Evolutionary conservation across 495 filamentous ascomycete genomes (phyloP).

Genomic region (Pyrenula aspistea): DNA sequence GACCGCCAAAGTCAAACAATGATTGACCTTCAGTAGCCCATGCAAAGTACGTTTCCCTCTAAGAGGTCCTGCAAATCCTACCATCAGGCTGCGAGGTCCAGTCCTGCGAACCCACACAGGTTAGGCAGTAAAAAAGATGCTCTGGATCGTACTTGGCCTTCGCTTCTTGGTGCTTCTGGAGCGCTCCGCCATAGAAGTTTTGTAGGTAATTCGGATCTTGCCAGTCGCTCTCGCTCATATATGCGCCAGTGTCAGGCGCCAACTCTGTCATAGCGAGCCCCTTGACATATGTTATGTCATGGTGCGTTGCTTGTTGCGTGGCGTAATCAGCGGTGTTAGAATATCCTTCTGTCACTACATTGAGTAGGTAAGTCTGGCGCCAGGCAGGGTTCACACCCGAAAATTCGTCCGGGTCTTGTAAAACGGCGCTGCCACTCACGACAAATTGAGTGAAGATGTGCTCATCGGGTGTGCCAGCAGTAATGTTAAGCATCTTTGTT

Average conservation of each 20-base stretch:
- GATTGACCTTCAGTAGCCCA: neutral
- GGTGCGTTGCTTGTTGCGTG: constrained; percentile 23
- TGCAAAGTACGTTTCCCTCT: neutral
- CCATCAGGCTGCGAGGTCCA: constrained; percentile 16
- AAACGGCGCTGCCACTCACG: constrained; percentile 25
- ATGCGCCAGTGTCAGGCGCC: constrained; percentile 22
- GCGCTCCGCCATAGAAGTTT: constrained; percentile 16
- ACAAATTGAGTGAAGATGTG: constrained; percentile 17
- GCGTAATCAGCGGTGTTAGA: constrained; percentile 21
- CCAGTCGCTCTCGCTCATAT: constrained; percentile 24
- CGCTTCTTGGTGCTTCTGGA: constrained; percentile 24
- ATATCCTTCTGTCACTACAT: constrained; percentile 25
- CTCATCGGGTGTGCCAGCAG: constrained; percentile 15
- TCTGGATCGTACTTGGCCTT: constrained; percentile 42
- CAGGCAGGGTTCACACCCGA: constrained; percentile 32
- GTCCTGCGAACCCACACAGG: constrained; percentile 36
- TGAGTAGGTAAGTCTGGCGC: constrained; percentile 26
- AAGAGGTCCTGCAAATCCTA: constrained; percentile 7
- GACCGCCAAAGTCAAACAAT: neutral
- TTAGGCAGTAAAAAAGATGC: constrained; percentile 35
- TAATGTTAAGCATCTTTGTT: constrained; percentile 13
- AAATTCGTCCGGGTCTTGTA: constrained; percentile 11
- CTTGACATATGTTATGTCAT: constrained; percentile 39
- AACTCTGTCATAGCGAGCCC: constrained; percentile 24
- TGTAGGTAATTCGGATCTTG: constrained; percentile 7